Evolutionary conservation across 441 rosid genomes (phyloP).

Genomic region (Bruguiera hainesii): DNA sequence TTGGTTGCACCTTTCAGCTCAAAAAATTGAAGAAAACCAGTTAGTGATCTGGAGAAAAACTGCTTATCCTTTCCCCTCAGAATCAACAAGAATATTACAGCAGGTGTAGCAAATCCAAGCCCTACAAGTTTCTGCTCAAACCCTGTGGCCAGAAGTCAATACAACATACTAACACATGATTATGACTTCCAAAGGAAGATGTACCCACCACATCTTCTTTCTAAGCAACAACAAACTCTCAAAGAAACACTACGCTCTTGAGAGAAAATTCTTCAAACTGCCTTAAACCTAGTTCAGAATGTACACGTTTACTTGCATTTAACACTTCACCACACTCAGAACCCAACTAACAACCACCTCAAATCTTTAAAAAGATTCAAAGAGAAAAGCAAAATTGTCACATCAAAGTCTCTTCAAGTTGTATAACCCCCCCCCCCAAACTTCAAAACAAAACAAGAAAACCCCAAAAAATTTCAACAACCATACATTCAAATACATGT

Average conservation of each 20-base stretch:
- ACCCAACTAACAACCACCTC: conserved; percentile 17
- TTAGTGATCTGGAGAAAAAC: conserved; percentile 5
- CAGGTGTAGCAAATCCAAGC: conserved; percentile 9
- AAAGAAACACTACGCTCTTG: conserved; percentile 4
- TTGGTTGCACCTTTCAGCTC: not conserved
- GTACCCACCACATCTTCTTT: conserved; percentile 16
- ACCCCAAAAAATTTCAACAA: conserved; percentile 6
- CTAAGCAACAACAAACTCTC: conserved; percentile 14
- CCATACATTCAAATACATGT: conserved; percentile 18
- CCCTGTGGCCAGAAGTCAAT: conserved; percentile 14
- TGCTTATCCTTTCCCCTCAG: conserved; percentile 9
- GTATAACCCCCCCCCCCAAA: not conserved
- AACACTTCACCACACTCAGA: conserved; percentile 18
- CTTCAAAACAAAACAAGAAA: not conserved
- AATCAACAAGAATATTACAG: conserved; percentile 13
- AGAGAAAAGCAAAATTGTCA: not conserved
- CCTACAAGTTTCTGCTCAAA: conserved; percentile 19
- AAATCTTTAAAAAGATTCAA: conserved; percentile 4
- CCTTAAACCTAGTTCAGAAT: conserved; percentile 20
- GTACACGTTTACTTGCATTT: conserved; percentile 15
- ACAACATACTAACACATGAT: conserved; percentile 18
- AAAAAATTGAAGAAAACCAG: conserved; percentile 13
- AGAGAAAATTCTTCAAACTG: conserved; percentile 17
- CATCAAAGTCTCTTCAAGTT: conserved; percentile 1
- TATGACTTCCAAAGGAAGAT: conserved; percentile 30